A percentile compares a stretch with the other conserved stretches of the same genome.
Conservation (phyloP, 495 filamentous ascomycete genomes). For the Letharia columbiana region DNA sequence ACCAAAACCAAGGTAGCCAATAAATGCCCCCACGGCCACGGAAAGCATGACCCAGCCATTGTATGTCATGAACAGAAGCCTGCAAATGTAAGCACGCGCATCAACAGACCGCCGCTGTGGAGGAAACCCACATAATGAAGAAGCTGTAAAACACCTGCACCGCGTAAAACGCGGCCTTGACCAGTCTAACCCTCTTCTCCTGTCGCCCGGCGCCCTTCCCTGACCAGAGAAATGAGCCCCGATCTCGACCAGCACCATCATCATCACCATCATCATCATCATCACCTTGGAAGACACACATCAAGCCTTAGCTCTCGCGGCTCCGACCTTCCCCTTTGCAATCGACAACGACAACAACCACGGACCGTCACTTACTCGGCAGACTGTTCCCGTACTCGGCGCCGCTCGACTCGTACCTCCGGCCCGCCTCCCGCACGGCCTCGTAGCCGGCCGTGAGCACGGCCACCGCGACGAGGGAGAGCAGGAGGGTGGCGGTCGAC, state of each 20-base stretch:
- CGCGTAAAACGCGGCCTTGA: conserved; percentile 78
- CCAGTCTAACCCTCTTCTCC: conserved; percentile 54
- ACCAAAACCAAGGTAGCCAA: conserved; percentile 81
- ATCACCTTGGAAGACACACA: conserved; percentile 30
- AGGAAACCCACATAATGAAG: conserved; percentile 86
- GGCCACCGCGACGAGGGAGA: conserved; percentile 75
- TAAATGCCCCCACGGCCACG: conserved; percentile 77
- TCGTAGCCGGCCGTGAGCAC: conserved; percentile 85
- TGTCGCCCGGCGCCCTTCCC: conserved; percentile 43
- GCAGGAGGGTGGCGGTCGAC: conserved; percentile 58
- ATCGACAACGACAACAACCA: not conserved
- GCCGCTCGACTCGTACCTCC: conserved; percentile 64
- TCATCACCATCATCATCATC: conserved; percentile 45
- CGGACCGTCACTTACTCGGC: conserved; percentile 44
- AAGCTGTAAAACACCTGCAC: conserved; percentile 97
- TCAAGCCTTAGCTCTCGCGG: conserved; percentile 20
- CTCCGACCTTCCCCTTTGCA: not conserved
- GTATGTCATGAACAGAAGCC: conserved; percentile 99
- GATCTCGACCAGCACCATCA: conserved; percentile 44
- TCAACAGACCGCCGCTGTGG: not conserved
- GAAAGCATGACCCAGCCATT: conserved; percentile 96
- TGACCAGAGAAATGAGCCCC: conserved; percentile 66
- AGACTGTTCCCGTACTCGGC: conserved; percentile 42
- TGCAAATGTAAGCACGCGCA: conserved; percentile 30
- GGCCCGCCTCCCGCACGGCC: conserved; percentile 63